Evolutionary conservation across 495 filamentous ascomycete species (phyloP).

Genomic region (Bombardia bombarda): DNA sequence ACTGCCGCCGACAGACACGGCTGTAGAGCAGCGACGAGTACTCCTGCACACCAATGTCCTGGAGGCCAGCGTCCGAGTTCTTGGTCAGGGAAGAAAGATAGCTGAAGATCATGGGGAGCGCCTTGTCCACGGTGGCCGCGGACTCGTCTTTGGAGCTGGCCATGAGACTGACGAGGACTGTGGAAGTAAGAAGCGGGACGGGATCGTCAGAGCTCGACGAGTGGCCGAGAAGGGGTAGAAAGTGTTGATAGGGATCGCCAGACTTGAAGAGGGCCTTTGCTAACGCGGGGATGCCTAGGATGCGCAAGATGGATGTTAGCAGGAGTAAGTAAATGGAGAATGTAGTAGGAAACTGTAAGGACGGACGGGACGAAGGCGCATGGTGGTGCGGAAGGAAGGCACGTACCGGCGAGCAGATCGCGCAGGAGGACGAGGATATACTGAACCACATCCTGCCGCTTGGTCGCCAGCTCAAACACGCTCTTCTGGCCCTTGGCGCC

Average conservation of each 20-base stretch:
- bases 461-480: slow-evolving; percentile 71
- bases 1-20: slow-evolving; percentile 63
- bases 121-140: slow-evolving; percentile 52
- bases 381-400: slow-evolving; percentile 5
- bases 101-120: slow-evolving; percentile 75
- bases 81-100: slow-evolving; percentile 79
- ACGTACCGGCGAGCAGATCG: slow-evolving; percentile 78
- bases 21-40: slow-evolving; percentile 83
- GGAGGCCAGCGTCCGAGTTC: slow-evolving; percentile 69
- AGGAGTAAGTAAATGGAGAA: not conserved
- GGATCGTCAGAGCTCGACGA: slow-evolving; percentile 76
- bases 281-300: slow-evolving; percentile 68
- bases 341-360: slow-evolving; percentile 1
- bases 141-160: slow-evolving; percentile 56
- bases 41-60: slow-evolving; percentile 90
- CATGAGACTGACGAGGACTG: slow-evolving; percentile 75
- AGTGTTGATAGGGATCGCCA: slow-evolving; percentile 71
- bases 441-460: slow-evolving; percentile 80
- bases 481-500: slow-evolving; percentile 60
- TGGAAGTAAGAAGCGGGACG: slow-evolving; percentile 82
- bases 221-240: slow-evolving; percentile 76
- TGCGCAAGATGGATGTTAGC: not conserved
- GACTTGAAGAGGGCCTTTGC: slow-evolving; percentile 65
- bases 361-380: not conserved
- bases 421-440: slow-evolving; percentile 86